These are phyloP conservation scores for Casuarina equisetifolia DNA, from an alignment of 306 rosid species.

Conservation along the genomic window DNA sequence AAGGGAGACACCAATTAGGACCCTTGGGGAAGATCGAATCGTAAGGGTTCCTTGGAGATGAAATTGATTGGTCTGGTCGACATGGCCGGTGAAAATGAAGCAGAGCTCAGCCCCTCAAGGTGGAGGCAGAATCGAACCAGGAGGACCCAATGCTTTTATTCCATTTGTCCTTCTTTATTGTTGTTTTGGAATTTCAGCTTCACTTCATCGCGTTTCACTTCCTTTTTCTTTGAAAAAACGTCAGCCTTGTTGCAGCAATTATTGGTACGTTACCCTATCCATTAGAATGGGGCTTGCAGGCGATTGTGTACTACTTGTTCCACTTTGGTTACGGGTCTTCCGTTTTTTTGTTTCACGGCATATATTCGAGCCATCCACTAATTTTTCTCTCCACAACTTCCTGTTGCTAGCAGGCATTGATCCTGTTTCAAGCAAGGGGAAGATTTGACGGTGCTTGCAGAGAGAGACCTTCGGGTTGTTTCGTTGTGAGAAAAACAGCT, in stretches of 20 bases:
- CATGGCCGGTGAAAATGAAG: background rate
- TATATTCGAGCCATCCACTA: constrained; percentile 13
- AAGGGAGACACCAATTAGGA: too few species aligned
- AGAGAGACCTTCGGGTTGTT: too few species aligned
- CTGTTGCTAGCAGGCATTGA: too few species aligned
- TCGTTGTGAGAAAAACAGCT: too few species aligned
- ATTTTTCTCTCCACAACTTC: too few species aligned
- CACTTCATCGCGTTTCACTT: background rate
- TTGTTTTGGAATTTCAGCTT: background rate
- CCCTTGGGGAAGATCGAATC: too few species aligned
- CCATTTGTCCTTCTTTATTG: background rate
- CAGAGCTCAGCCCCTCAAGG: background rate
- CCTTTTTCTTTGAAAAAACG: background rate
- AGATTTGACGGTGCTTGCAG: too few species aligned
- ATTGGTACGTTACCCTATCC: background rate
- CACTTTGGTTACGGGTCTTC: background rate
- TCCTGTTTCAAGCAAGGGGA: too few species aligned
- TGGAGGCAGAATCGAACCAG: background rate
- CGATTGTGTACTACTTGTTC: background rate
- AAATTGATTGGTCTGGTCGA: too few species aligned
- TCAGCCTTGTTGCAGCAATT: background rate
- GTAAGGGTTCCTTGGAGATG: too few species aligned
- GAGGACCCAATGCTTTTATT: background rate
- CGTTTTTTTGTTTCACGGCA: constrained; percentile 1
- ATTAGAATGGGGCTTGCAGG: too few species aligned